A percentile compares a stretch with the other conserved stretches of the same genome.
These are phyloP conservation scores for Meripilus lineatus DNA, from an alignment of 1,284 basidiomycete genomes.

Conservation along the genomic window DNA sequence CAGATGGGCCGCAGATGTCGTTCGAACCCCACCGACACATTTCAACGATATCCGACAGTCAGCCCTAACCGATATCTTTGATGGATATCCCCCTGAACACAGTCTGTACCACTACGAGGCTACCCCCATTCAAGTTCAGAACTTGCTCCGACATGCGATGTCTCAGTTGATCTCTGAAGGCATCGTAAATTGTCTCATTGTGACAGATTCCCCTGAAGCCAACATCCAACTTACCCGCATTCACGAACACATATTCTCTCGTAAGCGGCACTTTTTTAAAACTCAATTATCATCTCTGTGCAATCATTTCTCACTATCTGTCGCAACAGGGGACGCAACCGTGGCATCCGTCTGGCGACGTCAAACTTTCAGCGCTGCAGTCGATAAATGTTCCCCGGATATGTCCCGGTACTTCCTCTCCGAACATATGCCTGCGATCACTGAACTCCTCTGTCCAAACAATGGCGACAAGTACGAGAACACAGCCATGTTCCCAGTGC, in stretches of 20 bases:
- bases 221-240: conserved; percentile 77
- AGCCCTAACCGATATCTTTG: conserved; percentile 53
- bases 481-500: conserved; percentile 41
- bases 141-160: conserved; percentile 70
- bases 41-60: conserved; percentile 55
- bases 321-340: conserved; percentile 69
- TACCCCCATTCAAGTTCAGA: conserved; percentile 67
- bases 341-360: conserved; percentile 81
- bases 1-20: conserved; percentile 74
- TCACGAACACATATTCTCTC: conserved; percentile 78
- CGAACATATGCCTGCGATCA: conserved; percentile 62
- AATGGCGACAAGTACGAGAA: conserved; percentile 24
- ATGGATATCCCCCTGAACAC: conserved; percentile 27
- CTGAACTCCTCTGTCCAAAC: conserved; percentile 42
- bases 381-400: conserved; percentile 65
- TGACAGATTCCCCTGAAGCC: conserved; percentile 71
- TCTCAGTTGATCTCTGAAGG: conserved; percentile 74
- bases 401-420: conserved; percentile 59
- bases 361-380: conserved; percentile 79
- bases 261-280: conserved; percentile 45
- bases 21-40: conserved; percentile 50
- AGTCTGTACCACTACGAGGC: conserved; percentile 24
- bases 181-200: conserved; percentile 74
- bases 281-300: no score
- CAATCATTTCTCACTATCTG: no score